Base-by-base conservation (phyloP, 2,329 filamentous ascomycete genomes). In the Meredithiella fracta region DNA sequence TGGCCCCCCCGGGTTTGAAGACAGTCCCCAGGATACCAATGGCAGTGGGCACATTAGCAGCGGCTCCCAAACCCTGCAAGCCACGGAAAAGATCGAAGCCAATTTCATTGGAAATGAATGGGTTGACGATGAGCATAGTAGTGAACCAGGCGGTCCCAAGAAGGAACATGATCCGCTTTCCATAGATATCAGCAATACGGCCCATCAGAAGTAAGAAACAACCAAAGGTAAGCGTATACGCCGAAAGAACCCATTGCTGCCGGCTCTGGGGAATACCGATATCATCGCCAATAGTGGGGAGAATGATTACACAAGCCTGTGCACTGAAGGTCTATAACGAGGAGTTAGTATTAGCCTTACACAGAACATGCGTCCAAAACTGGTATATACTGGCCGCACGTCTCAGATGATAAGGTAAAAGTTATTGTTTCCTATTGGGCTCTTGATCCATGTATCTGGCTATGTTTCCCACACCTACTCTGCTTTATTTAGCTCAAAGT, bases 131-230 rank as follows among this genome's bases (percentile, higher is more conserved):
- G 2, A 78, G 77, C 0, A 76, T 75, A 1, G 73, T 65, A 0
- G 80, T 76, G 5, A 85, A 74, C 74, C 81, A 85, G 5, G 75
- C 72, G 1, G 79, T 81, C 0, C 81, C 82, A 58, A 71, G 70
- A 26, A 85, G 72, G 65, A 85, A 85, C 60, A 85, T 80, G 47
- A 74, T 68, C 7, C 80, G 73, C 64, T 82, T 82, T 56, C 81
- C 80, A 60, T 80, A 83, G 47, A 85, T 73, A 64, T 85, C 81
- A 56, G 78, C 82, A 22, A 85, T 73, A 20, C 81, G 73, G 25
- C 81, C 82, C 80, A 80, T 85, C 14, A 85, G 70, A 15, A 85
- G 67, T 25, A 85, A 67, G 62, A 85, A 83, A 65, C 80, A 84
- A 50, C 80, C 81, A 61, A 85, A 85, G 0, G 79, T 72, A 15